A percentile compares a stretch with the other conserved stretches of the same genome.
phyloP scores from a whole-genome alignment of 768 basidiomycete genomes.

The Podaxis sp. region DNA sequence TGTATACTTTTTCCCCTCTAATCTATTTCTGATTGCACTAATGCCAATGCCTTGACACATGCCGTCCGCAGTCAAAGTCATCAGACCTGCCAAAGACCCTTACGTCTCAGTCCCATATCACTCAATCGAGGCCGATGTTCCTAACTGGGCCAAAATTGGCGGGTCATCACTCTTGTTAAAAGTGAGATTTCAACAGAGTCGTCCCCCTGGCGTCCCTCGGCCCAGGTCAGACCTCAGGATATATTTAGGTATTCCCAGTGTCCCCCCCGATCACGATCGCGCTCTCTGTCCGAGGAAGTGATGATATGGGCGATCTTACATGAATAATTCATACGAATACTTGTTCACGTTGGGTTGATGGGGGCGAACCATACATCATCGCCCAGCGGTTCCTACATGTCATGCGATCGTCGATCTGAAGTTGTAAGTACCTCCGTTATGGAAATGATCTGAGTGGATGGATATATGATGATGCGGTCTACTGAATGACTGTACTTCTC shows the following conservation, averaged over 20 bases:
- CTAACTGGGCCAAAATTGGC: not conserved
- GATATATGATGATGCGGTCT: not conserved
- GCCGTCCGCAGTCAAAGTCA: not conserved
- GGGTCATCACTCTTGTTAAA: not conserved
- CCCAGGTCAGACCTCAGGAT: too few relatives aligned
- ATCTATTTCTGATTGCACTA: slow-evolving; percentile 1
- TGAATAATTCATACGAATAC: not conserved
- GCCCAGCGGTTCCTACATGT: too few relatives aligned
- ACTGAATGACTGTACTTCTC: not conserved
- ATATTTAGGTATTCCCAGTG: too few relatives aligned
- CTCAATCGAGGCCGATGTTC: not conserved
- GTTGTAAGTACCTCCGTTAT: not conserved
- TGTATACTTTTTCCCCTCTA: not conserved
- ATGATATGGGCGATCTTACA: too few relatives aligned
- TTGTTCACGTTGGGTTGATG: too few relatives aligned
- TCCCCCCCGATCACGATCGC: too few relatives aligned
- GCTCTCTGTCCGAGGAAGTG: too few relatives aligned
- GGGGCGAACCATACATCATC: too few relatives aligned
- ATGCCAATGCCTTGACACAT: not conserved
- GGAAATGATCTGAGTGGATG: not conserved
- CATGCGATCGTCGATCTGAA: not conserved
- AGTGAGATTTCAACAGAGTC: not conserved
- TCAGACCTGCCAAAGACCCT: not conserved
- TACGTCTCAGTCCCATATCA: not conserved
- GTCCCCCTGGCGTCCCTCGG: not conserved